Conservation (phyloP, 306 rosid genomes). For the Rosa multiflora region DNA sequence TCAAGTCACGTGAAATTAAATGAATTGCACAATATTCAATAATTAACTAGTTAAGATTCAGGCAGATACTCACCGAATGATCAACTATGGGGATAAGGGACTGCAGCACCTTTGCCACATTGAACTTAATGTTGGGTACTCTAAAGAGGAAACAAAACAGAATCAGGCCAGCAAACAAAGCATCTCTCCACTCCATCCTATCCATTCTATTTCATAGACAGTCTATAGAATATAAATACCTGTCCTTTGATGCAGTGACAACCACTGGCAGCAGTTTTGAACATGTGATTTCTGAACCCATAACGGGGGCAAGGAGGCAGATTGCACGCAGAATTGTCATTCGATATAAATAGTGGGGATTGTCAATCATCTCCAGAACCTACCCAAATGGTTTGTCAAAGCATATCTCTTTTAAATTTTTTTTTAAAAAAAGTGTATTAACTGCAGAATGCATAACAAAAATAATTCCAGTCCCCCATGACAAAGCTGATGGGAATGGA, state of each 20-base stretch:
- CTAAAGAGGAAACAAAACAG: conserved; percentile 32
- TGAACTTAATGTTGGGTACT: conserved; percentile 95
- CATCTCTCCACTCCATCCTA: conserved; percentile 19
- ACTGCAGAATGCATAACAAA: neutral
- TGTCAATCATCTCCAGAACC: conserved; percentile 90
- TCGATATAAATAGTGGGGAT: conserved; percentile 90
- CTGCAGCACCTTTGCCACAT: conserved; percentile 89
- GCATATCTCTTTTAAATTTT: neutral
- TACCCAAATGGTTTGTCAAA: conserved; percentile 33
- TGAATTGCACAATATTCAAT: neutral
- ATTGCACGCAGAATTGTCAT: conserved; percentile 89
- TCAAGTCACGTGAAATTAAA: conserved; percentile 5
- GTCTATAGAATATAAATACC: conserved; percentile 39
- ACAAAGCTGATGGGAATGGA: neutral
- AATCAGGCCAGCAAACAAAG: conserved; percentile 29
- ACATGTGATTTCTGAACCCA: conserved; percentile 89
- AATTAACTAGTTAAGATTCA: neutral
- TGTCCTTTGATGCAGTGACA: conserved; percentile 72
- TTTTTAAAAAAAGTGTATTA: neutral
- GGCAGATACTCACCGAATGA: conserved; percentile 68
- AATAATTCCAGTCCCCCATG: neutral
- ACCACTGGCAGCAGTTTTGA: conserved; percentile 77
- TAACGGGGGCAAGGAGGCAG: conserved; percentile 88
- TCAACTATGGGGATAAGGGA: conserved; percentile 88
- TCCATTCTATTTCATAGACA: conserved; percentile 1